Evolutionary conservation across 2,329 filamentous ascomycete species (phyloP).

Genomic region (Myotisia sp.): DNA sequence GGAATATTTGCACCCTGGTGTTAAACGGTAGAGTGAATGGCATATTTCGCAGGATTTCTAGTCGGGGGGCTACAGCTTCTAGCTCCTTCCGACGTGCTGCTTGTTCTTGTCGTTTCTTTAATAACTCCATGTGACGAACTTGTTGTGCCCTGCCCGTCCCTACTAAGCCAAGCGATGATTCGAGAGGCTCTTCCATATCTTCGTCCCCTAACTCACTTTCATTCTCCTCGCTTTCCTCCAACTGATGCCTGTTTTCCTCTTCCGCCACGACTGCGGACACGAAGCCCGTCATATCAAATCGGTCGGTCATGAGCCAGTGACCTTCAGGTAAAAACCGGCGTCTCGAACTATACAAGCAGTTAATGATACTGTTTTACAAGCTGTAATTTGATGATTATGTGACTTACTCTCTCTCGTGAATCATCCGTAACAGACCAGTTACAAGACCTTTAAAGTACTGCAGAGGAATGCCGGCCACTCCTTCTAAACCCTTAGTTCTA

Average conservation of each 20-base stretch:
- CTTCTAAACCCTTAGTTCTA: conserved; percentile 39
- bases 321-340: conserved; percentile 66
- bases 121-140: conserved; percentile 46
- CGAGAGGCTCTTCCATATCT: conserved; percentile 26
- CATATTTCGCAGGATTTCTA: conserved; percentile 89
- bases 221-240: conserved; percentile 48
- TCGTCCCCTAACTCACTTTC: conserved; percentile 26
- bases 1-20: conserved; percentile 80
- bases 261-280: conserved; percentile 75
- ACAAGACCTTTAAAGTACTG: conserved; percentile 66
- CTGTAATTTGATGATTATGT: background rate
- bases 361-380: background rate
- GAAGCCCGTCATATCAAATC: conserved; percentile 78
- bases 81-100: conserved; percentile 56
- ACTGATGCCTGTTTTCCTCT: conserved; percentile 60
- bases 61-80: conserved; percentile 65
- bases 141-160: conserved; percentile 49
- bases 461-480: conserved; percentile 58
- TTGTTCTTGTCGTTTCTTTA: conserved; percentile 51
- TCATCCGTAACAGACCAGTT: conserved; percentile 66
- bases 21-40: conserved; percentile 93
- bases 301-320: conserved; percentile 88
- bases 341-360: conserved; percentile 42
- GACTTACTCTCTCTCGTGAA: conserved; percentile 69
- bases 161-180: conserved; percentile 28